Base-by-base conservation (phyloP, 495 filamentous ascomycete genomes). In the Halenospora varia region DNA sequence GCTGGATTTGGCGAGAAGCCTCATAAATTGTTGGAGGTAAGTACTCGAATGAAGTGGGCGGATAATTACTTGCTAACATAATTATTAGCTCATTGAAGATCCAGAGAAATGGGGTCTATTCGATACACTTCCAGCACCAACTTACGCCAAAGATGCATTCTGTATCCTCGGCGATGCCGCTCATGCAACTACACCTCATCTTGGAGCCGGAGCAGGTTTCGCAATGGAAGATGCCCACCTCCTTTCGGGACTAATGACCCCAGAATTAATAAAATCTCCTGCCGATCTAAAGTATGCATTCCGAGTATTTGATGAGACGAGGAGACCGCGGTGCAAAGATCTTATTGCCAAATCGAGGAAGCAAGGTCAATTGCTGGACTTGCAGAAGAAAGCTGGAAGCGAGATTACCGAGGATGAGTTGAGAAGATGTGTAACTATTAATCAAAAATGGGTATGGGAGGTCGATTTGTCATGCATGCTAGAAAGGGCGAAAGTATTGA, bases 161-260 rank as follows among this genome's bases (percentile, higher is more conserved):
- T 80, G 77, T 10, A 71, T 89, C 1, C 69, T 87, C 0, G 87
- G 87, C 0, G 87, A 89, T 61, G 86, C 87, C 0, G 86, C 86
- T 0, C 87, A 89, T 61, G 85, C 86, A 0, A 77, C 77, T 0
- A 87, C 84, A 1, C 87, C 87, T 0, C 85, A 88, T 63, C 82
- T 87, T 55, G 86, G 84, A 3, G 74, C 85, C 1, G 86, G 86
- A 0, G 85, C 84, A 0, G 85, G 86, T 0, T 77, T 83, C 66
- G 82, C 83, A 3, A 78, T 89, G 29, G 87, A 89, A 59, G 86
- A 89, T 67, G 79, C 82, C 3, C 75, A 77, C 46, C 73, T 88
- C 10, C 70, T 89, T 0, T 72, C 77, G 4, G 71, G 74, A 10
- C 63, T 89, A 0, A 67, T 89, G 0, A 74, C 70, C 8, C 75